Conservation (phyloP, 495 filamentous ascomycete species). For the Chlorociboria aeruginascens region DNA sequence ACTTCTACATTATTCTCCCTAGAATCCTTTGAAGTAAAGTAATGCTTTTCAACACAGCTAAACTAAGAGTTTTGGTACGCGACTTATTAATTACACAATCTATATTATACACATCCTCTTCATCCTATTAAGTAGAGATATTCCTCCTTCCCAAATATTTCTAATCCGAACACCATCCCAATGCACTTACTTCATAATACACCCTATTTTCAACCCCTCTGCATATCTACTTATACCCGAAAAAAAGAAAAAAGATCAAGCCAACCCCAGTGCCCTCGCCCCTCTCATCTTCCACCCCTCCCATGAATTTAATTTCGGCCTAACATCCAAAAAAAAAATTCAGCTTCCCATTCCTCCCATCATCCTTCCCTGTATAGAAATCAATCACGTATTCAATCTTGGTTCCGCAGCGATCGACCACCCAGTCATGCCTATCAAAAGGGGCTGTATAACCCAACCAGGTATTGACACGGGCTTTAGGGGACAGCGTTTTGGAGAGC, state of each 20-base stretch:
- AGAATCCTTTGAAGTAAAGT: no score
- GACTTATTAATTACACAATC: no score
- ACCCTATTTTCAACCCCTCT: no score
- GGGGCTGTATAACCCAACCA: conserved; percentile 77
- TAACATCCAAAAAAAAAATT: conserved; percentile 92
- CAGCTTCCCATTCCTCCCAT: conserved; percentile 43
- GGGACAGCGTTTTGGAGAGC: conserved; percentile 58
- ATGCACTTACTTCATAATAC: background rate
- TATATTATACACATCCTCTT: background rate
- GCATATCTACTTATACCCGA: no score
- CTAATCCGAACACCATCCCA: background rate
- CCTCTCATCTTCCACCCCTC: conserved; percentile 84
- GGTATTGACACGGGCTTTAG: conserved; percentile 69
- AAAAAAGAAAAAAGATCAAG: conserved; percentile 23
- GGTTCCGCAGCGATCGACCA: conserved; percentile 86
- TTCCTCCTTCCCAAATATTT: conserved; percentile 6
- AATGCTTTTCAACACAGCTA: no score
- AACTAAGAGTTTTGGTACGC: no score
- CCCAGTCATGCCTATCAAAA: conserved; percentile 97
- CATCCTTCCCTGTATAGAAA: conserved; percentile 76
- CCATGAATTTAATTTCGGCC: conserved; percentile 85
- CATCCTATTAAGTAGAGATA: conserved; percentile 9
- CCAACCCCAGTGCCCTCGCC: conserved; percentile 47
- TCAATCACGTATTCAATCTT: conserved; percentile 93
- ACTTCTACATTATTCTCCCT: no score